Evolutionary conservation across 73 alveolate species (phyloP).

Genomic region (Paraurostyla sp.): DNA sequence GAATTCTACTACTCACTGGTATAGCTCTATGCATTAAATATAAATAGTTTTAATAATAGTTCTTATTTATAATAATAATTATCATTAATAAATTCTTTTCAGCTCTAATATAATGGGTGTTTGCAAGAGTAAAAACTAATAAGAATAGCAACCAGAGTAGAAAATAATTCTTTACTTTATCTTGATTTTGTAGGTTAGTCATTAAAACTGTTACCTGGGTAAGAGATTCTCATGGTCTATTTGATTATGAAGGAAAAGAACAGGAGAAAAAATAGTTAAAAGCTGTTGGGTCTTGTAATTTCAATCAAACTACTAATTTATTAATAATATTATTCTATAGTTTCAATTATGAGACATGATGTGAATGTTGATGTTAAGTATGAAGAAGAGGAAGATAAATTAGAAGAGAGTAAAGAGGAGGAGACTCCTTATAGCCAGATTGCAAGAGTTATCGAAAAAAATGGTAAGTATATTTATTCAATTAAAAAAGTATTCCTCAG

Average conservation of each 20-base stretch:
- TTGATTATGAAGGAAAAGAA: constrained; percentile 55
- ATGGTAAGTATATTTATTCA: neutral
- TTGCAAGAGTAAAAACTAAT: constrained; percentile 26
- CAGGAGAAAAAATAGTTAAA: constrained; percentile 21
- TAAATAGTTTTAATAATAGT: neutral
- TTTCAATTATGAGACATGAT: constrained; percentile 26
- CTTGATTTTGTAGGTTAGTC: constrained; percentile 1
- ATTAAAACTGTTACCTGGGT: constrained; percentile 51
- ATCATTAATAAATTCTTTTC: too few relatives aligned
- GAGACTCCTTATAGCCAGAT: constrained; percentile 1
- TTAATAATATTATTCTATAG: neutral
- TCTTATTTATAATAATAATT: neutral
- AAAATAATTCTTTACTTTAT: too few relatives aligned
- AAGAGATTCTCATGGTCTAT: constrained; percentile 65
- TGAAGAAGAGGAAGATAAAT: neutral
- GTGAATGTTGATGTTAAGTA: constrained; percentile 9
- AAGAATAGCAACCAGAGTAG: constrained; percentile 21
- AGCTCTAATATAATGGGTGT: constrained; percentile 54
- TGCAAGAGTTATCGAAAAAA: constrained; percentile 29
- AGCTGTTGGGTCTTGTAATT: constrained; percentile 40
- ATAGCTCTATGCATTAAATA: constrained; percentile 63
- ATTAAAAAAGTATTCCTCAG: too few relatives aligned
- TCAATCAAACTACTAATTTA: neutral
- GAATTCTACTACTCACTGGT: constrained; percentile 61
- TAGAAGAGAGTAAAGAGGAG: constrained; percentile 42